phyloP scores from a whole-genome alignment of 441 rosid species.

The Euphorbia schlechtendalii region DNA sequence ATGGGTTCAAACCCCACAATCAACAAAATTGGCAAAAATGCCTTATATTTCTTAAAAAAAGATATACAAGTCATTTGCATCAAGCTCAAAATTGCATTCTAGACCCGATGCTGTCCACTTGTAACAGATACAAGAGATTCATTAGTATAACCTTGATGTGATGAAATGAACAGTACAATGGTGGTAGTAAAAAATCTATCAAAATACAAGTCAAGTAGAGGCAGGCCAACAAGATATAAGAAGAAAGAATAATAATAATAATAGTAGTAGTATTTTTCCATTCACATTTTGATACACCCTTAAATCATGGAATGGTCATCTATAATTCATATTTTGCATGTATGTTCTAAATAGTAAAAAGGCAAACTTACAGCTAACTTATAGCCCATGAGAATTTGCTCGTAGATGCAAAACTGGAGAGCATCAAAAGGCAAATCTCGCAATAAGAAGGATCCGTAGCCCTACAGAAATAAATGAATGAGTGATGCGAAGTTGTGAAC shows the following conservation, averaged over 20 bases:
- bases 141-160: neutral
- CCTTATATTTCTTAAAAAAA: too few relatives aligned
- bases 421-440: conserved; percentile 79
- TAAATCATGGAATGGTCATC: neutral
- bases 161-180: neutral
- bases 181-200: neutral
- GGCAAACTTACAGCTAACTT: conserved; percentile 54
- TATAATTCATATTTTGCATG: neutral
- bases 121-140: neutral
- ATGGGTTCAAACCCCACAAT: too few relatives aligned
- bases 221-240: neutral
- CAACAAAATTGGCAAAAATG: too few relatives aligned
- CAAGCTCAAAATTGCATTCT: too few relatives aligned
- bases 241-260: too few relatives aligned
- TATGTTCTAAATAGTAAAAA: neutral
- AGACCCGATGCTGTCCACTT: neutral
- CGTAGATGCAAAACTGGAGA: conserved; percentile 81
- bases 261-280: too few relatives aligned
- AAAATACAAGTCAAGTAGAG: neutral
- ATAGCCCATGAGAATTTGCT: conserved; percentile 79
- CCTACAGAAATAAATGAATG: conserved; percentile 8
- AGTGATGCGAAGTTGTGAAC: neutral
- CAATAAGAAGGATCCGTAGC: conserved; percentile 20
- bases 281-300: neutral
- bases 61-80: too few relatives aligned